Base-by-base conservation (phyloP, 768 basidiomycete genomes). In the Amanita brunnescens region DNA sequence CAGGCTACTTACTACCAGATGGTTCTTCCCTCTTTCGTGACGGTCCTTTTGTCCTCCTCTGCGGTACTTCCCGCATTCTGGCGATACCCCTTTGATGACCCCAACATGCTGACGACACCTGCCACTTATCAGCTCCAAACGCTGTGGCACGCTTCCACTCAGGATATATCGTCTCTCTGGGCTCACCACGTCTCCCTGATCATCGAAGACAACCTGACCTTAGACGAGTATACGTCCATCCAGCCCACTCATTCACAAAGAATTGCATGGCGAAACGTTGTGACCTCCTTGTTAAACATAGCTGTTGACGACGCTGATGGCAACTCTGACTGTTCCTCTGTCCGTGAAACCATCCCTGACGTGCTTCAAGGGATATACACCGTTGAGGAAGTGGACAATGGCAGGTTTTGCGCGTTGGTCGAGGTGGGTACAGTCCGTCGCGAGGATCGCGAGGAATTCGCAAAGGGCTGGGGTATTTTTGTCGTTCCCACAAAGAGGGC, bases 381-480 rank as follows among this genome's bases (percentile, higher is more conserved):
- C 29, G 35, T 52, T 8, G 8, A 21, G 13, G 30, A 45, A 18
- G 30, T 52, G n/a, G 41, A 21, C 9, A 43, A 52, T 2, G 41
- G 20, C 23, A 29, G 30, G 13, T 52, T 52, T 24, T 52, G 51
- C 38, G 44, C 41, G 12, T 30, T 52, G 14, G 43, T 34, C 14
- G 51, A 52, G 45, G 44, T 21, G 3, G 12, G 21, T 5, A 47
- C 46, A 14, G 32, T 23, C 32, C 23, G 18, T 20, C 7, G 20
- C 51, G 45, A n/a, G 14, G 24, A 18, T 26, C 29, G 16, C 3
- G 26, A 14, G 13, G 34, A 45, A 16, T 52, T 46, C 20, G 33
- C 24, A 16, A 45, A 41, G 33, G 51, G 51, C 4, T 52, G 51
- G 51, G 51, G 51, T 2, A 26, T 52, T 7, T 29, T 52, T 12